phyloP scores from a whole-genome alignment of 116 monocot genomes.

The Posidonia oceanica region DNA sequence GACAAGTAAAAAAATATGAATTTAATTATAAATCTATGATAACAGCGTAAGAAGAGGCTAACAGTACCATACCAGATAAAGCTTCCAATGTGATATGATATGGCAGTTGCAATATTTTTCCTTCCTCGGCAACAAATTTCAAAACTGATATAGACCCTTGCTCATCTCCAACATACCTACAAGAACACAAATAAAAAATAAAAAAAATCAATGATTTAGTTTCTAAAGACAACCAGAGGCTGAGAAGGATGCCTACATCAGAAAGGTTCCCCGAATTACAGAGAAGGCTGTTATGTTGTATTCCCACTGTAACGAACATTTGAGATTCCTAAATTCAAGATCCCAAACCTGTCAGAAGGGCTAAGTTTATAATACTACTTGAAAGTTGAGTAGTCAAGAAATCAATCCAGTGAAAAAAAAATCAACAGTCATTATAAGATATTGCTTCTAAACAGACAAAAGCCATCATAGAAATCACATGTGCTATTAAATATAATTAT shows the following conservation, averaged over 20 bases:
- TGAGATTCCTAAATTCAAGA: constrained; percentile 60
- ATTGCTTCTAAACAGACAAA: not conserved
- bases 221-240: not conserved
- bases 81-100: constrained; percentile 51
- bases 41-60: not conserved
- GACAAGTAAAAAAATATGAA: too few species aligned
- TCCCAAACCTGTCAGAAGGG: constrained; percentile 75
- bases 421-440: not conserved
- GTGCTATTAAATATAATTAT: too few species aligned
- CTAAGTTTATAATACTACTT: not conserved
- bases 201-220: not conserved
- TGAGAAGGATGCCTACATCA: constrained; percentile 47
- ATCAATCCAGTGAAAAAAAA: not conserved
- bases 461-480: too few species aligned
- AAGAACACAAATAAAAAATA: not conserved
- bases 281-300: constrained; percentile 81
- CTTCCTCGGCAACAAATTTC: constrained; percentile 57
- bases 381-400: not conserved
- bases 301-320: constrained; percentile 69
- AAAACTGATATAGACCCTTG: constrained; percentile 74
- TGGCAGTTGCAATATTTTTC: constrained; percentile 50
- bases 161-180: constrained; percentile 92
- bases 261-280: constrained; percentile 51
- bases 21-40: too few species aligned
- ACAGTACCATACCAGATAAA: constrained; percentile 40